Evolutionary conservation across 208 protist genomes (phyloP).

Genomic region (Trypanosomatidae sp.): DNA sequence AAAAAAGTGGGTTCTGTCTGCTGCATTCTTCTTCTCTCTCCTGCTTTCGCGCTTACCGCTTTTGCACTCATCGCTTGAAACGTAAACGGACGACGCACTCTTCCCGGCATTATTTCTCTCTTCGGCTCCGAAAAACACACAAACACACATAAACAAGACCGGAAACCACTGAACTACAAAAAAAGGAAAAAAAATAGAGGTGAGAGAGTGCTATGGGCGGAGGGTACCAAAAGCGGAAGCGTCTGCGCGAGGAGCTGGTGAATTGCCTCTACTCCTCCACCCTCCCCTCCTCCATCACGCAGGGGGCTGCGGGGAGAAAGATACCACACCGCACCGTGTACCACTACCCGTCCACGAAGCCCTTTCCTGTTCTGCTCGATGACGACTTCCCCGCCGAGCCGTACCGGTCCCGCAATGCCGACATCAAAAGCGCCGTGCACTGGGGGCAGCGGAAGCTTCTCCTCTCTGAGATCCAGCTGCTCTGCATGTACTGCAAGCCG

Average conservation of each 20-base stretch:
- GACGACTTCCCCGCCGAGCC: slow-evolving; percentile 66
- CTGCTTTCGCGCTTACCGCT: too few relatives aligned
- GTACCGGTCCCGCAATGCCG: slow-evolving; percentile 80
- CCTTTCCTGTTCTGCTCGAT: slow-evolving; percentile 74
- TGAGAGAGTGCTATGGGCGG: slow-evolving; percentile 5
- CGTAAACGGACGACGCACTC: too few relatives aligned
- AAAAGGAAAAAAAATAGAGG: too few relatives aligned
- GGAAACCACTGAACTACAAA: too few relatives aligned
- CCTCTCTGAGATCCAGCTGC: slow-evolving; percentile 95
- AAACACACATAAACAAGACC: too few relatives aligned
- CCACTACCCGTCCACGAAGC: slow-evolving; percentile 79
- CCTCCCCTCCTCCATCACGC: neutral
- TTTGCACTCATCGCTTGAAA: too few relatives aligned
- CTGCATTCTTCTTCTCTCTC: too few relatives aligned
- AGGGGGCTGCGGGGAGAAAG: neutral
- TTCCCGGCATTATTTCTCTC: too few relatives aligned
- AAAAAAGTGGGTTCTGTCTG: too few relatives aligned
- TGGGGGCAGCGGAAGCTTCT: slow-evolving; percentile 97
- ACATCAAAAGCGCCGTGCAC: slow-evolving; percentile 92
- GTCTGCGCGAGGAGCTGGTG: slow-evolving; percentile 28
- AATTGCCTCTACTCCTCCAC: slow-evolving; percentile 17
- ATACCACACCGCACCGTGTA: slow-evolving; percentile 36
- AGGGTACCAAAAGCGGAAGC: slow-evolving; percentile 32
- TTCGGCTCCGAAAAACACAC: too few relatives aligned
- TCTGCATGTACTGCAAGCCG: slow-evolving; percentile 75